Evolutionary conservation across 176 grass and related monocot species (phyloP).

Genomic region (Pontederia crassipes): DNA sequence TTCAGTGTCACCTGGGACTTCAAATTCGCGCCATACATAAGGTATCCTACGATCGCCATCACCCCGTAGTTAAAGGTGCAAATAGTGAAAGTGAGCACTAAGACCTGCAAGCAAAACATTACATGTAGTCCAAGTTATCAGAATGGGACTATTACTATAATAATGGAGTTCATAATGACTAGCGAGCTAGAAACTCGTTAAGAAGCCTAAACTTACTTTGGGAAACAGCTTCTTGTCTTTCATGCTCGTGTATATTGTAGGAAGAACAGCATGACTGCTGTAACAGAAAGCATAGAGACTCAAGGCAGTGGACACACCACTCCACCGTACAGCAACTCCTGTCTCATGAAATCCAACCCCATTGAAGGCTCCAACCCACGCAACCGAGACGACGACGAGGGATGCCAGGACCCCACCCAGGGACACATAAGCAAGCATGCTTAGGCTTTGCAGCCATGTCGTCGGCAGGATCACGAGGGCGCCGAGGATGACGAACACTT

Average conservation of each 20-base stretch:
- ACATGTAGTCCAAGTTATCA: neutral
- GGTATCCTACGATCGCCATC: conserved; percentile 42
- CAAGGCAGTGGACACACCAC: neutral
- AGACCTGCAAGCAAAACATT: conserved; percentile 18
- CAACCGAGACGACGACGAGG: neutral
- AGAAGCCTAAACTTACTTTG: neutral
- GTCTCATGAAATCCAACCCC: neutral
- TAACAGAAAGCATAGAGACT: neutral
- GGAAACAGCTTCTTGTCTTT: neutral
- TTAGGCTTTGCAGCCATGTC: conserved; percentile 42
- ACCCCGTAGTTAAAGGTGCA: conserved; percentile 44
- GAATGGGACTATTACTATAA: neutral
- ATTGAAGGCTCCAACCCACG: neutral
- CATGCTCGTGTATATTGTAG: neutral
- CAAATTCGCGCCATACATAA: conserved; percentile 38
- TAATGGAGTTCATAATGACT: too few relatives aligned
- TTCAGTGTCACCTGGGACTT: conserved; percentile 50
- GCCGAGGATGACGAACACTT: conserved; percentile 64
- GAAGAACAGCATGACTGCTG: neutral
- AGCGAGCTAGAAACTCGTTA: too few relatives aligned
- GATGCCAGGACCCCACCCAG: neutral
- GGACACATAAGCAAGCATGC: neutral
- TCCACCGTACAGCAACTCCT: neutral
- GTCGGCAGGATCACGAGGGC: conserved; percentile 60
- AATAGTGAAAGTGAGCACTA: conserved; percentile 29